phyloP scores from a whole-genome alignment of 148 eudicot species.

The Diospyros lotus region DNA sequence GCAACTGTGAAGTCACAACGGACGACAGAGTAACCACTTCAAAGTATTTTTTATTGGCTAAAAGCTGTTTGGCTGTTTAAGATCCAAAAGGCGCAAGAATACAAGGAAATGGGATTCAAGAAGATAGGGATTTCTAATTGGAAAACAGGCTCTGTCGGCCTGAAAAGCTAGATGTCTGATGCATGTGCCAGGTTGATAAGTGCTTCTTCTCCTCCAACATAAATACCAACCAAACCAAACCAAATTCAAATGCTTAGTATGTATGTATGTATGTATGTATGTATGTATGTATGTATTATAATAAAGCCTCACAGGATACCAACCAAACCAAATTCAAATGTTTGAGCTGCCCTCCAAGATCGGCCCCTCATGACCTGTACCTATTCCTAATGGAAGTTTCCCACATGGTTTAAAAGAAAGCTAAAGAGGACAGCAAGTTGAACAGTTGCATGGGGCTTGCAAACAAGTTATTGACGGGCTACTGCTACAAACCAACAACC shows the following conservation, averaged over 20 bases:
- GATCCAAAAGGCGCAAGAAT: slow-evolving; percentile 4
- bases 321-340: slow-evolving; percentile 12
- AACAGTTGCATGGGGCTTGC: slow-evolving; percentile 11
- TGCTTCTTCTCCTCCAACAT: background rate
- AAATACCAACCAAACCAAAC: background rate
- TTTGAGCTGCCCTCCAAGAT: background rate
- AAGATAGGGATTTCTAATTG: slow-evolving; percentile 4
- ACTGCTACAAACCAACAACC: background rate
- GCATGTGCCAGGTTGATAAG: background rate
- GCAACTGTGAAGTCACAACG: background rate
- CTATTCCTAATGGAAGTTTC: background rate
- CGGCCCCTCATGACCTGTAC: background rate
- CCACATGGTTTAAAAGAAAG: background rate
- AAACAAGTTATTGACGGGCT: slow-evolving; percentile 5
- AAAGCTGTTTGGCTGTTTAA: slow-evolving; percentile 2
- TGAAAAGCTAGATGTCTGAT: background rate
- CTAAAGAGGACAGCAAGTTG: background rate
- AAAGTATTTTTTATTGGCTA: background rate
- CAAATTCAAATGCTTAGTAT: background rate
- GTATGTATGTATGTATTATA: background rate
- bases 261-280: background rate
- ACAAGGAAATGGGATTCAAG: background rate
- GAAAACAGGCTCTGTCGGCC: slow-evolving; percentile 5
- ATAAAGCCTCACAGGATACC: slow-evolving; percentile 3
- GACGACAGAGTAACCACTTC: background rate